Conservation (phyloP, 2,329 filamentous ascomycete species). For the Penicillium sp. region DNA sequence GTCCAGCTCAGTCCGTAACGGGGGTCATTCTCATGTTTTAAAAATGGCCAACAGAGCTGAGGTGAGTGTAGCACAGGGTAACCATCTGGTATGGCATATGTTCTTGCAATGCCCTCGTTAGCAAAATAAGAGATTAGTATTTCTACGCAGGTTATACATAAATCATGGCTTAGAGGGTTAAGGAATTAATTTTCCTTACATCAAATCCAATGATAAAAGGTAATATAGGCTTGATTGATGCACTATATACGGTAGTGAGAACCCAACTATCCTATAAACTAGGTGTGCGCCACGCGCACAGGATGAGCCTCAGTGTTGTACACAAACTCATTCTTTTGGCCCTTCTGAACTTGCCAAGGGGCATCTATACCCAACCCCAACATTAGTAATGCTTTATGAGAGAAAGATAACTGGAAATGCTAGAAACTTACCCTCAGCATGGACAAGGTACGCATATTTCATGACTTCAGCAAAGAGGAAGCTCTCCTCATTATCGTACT, state of each 20-base stretch:
- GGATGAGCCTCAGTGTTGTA: constrained; percentile 68
- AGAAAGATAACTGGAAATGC: not conserved
- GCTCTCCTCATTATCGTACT: constrained; percentile 73
- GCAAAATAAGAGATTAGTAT: not conserved
- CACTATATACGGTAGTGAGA: not conserved
- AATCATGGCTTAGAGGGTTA: not conserved
- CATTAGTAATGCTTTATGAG: constrained; percentile 9
- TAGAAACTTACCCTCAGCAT: constrained; percentile 43
- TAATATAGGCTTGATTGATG: not conserved
- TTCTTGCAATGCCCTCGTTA: not conserved
- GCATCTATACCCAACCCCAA: constrained; percentile 47
- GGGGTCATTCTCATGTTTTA: not conserved
- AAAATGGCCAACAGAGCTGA: not conserved
- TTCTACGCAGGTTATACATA: not conserved
- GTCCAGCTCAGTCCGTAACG: not conserved
- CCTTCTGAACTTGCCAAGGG: constrained; percentile 54
- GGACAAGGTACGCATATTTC: constrained; percentile 78
- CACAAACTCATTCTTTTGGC: constrained; percentile 54
- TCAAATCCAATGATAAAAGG: not conserved
- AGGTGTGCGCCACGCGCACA: constrained; percentile 18
- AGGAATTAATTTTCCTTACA: not conserved
- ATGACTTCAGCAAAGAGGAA: constrained; percentile 86
- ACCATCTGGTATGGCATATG: not conserved
- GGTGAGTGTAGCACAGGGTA: not conserved
- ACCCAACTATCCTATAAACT: not conserved